These are phyloP conservation scores for Neurospora tetrasperma DNA, from an alignment of 495 filamentous ascomycete species.

Conservation along the genomic window DNA sequence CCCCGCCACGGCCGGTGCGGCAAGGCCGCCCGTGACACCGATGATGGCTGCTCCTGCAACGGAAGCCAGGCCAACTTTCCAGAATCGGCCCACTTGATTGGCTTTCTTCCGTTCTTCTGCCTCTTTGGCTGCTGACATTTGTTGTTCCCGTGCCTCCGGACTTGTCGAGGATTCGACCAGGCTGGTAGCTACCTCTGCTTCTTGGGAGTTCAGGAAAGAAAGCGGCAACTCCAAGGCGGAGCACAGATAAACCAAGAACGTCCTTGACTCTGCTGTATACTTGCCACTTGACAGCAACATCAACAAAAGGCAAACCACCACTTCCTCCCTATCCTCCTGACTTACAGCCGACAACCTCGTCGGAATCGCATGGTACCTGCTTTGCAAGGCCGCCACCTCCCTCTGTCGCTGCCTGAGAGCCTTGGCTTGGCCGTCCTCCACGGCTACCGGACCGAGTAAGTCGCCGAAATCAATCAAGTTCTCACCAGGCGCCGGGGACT, in stretches of 20 bases:
- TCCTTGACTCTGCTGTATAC: slow-evolving; percentile 61
- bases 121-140: slow-evolving; percentile 59
- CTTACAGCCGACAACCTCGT: slow-evolving; percentile 31
- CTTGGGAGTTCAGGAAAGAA: slow-evolving; percentile 50
- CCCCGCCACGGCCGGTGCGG: slow-evolving; percentile 77
- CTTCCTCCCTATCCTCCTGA: slow-evolving; percentile 33
- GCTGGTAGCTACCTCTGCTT: slow-evolving; percentile 60
- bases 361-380: slow-evolving; percentile 35
- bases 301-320: slow-evolving; percentile 52
- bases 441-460: neutral
- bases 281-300: slow-evolving; percentile 60
- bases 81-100: slow-evolving; percentile 50
- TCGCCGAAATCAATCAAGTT: slow-evolving; percentile 23
- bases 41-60: slow-evolving; percentile 80
- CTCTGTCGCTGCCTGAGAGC: neutral
- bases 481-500: slow-evolving; percentile 10
- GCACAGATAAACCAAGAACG: slow-evolving; percentile 53
- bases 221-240: slow-evolving; percentile 54
- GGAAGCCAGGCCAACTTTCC: slow-evolving; percentile 84
- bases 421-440: neutral
- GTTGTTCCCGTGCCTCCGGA: slow-evolving; percentile 15
- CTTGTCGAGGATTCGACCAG: slow-evolving; percentile 44
- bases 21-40: slow-evolving; percentile 78
- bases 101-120: slow-evolving; percentile 55
- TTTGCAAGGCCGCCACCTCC: slow-evolving; percentile 25